Evolutionary conservation across 495 filamentous ascomycete species (phyloP), one percentile per base, ranked within the genome.

Genomic region (Penicillium silybi): DNA sequence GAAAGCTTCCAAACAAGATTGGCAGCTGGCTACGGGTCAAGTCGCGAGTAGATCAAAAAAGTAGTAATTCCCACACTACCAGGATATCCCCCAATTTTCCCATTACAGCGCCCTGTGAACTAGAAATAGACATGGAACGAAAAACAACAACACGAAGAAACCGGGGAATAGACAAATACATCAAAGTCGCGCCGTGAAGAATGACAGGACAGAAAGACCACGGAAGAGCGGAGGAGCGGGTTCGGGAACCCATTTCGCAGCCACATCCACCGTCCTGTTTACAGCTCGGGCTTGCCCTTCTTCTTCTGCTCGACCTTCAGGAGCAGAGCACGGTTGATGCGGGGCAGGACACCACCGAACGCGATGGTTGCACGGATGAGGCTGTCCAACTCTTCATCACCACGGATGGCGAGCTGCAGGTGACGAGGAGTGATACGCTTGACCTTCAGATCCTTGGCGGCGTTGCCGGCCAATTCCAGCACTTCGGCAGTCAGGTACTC

Each of bases 231-330:
- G 29, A 43, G 45, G 48, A 54, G 50, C 53, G 32, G 41, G 52
- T 48, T 37, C 37, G 29, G 40, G 29, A 32, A 10, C 29, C 11
- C 3, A 39, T 17, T 39, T n/a, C 13, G 37, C 37, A 11, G 32
- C 32, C 32, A 39, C 54, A 46, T 56, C 42, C 46, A 44, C 25
- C 44, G 44, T 54, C 47, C 45, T 26, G 43, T 60, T 64, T 72
- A 76, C 56, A 69, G 59, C 40, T 75, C 75, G 23, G 78, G 76
- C 82, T 89, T 89, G 70, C 72, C 82, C 80, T 92, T 95, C 90
- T 98, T 98, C 88, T 97, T 97, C 75, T 97, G 90, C 75, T 97
- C 95, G 46, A 97, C 95, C 86, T 98, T 98, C 65, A 97, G 81
- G 56, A 98, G 79, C 53, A 98, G 79, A 19, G 93, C 93, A 57